Conservation (phyloP, 805 yeast genomes). For the Wickerhamomyces ciferrii region DNA sequence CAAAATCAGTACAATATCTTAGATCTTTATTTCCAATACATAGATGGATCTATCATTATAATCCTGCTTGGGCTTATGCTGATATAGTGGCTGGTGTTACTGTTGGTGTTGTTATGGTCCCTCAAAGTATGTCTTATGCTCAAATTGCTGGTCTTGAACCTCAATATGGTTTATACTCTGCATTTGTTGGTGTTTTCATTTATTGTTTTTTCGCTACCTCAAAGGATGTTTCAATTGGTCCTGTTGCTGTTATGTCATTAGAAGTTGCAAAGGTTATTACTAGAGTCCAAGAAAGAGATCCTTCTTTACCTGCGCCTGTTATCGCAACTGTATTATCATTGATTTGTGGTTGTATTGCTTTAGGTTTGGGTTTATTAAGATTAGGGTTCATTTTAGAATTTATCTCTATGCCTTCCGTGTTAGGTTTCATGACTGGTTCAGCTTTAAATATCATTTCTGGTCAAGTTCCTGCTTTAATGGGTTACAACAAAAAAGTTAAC, state of each 20-base stretch:
- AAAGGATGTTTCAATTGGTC: slow-evolving; percentile 93
- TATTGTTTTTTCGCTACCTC: slow-evolving; percentile 92
- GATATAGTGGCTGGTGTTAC: slow-evolving; percentile 91
- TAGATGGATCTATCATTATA: slow-evolving; percentile 84
- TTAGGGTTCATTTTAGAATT: slow-evolving; percentile 86
- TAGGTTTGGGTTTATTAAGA: slow-evolving; percentile 77
- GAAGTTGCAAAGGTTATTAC: slow-evolving; percentile 78
- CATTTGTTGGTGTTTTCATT: slow-evolving; percentile 84
- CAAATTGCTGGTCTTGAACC: slow-evolving; percentile 75
- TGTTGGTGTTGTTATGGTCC: slow-evolving; percentile 89
- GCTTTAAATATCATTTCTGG: slow-evolving; percentile 80
- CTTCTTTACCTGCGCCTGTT: slow-evolving; percentile 49
- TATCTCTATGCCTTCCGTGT: slow-evolving; percentile 86
- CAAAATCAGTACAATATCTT: slow-evolving; percentile 40
- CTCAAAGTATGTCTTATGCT: slow-evolving; percentile 96
- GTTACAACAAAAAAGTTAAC: slow-evolving; percentile 59
- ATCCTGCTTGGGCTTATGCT: slow-evolving; percentile 69
- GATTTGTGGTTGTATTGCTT: slow-evolving; percentile 80
- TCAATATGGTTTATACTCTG: slow-evolving; percentile 85
- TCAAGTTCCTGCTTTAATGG: slow-evolving; percentile 85
- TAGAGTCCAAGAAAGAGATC: slow-evolving; percentile 49
- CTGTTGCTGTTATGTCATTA: slow-evolving; percentile 92
- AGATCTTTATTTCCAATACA: slow-evolving; percentile 71
- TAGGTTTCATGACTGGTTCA: slow-evolving; percentile 95
- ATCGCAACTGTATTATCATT: slow-evolving; percentile 80